Base-by-base conservation (phyloP, 306 rosid genomes). In the Malus orientalis region DNA sequence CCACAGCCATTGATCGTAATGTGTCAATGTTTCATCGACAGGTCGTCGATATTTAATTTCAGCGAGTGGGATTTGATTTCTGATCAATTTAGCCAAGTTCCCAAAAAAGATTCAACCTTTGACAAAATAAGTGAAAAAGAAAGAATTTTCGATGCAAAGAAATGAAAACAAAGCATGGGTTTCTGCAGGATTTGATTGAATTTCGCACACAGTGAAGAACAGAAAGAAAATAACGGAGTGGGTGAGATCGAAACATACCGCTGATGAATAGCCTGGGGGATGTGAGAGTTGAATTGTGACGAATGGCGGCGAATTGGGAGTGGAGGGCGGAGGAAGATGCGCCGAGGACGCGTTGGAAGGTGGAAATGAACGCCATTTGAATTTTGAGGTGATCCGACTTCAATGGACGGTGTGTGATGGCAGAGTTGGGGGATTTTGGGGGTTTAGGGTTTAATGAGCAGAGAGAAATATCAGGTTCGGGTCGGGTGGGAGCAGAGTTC, bases 221-320 rank as follows among this genome's bases (percentile, higher is more conserved):
- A 27, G 36, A 61, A 61, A 25, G 66, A 27, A 61, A 61, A 11
- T 27, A 61, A 53, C 49, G 5, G 9, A 57, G 76, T n/a, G 67
- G 45, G 68, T 22, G 30, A 11, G 66, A 3, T 7, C 18, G 25
- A 62, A 23, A 62, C 15, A 27, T 76, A 93, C 96, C 94, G 76
- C 94, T 90, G 79, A 93, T 73, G 83, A 93, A 93, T 44, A 90
- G 94, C 82, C 86, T 93, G 0, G 94, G 93, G 25, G 90, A 81
- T 25, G 93, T 93, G 83, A 93, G 97, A 79, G 98, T 90, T 66
- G 98, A 86, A 33, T 71, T 73, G 83, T 84, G 84, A 80, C 96
- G 91, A 85, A 81, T 62, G 11, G 84, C 74, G 44, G 74, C 51
- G 18, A 81, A 78, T 2, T 84, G 85, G 1, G 89, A 84, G 55